Conservation (phyloP, 106 monocot genomes). For the Iris macrosiphon region DNA sequence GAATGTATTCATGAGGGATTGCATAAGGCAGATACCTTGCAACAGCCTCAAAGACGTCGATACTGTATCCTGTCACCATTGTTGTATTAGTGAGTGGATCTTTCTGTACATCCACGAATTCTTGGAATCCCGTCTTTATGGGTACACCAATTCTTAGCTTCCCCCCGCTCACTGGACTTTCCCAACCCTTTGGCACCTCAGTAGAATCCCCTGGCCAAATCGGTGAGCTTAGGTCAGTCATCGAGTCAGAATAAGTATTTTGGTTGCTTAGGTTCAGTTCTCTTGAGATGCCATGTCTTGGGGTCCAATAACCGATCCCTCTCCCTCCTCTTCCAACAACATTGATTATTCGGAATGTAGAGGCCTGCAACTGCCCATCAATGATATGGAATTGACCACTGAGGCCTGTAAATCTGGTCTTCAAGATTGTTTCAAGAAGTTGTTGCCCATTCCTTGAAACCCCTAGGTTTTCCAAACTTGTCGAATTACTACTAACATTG, state of each 20-base stretch:
- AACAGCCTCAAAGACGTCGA: conserved; percentile 42
- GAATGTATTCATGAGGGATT: conserved; percentile 27
- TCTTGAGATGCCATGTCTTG: conserved; percentile 10
- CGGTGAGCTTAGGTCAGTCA: not conserved
- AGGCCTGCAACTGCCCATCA: conserved; percentile 15
- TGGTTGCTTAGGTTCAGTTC: not conserved
- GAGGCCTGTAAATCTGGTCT: conserved; percentile 17
- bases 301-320: conserved; percentile 38
- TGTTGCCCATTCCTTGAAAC: conserved; percentile 7
- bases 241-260: not conserved
- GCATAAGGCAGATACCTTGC: conserved; percentile 20
- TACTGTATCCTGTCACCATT: conserved; percentile 18
- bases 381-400: conserved; percentile 31
- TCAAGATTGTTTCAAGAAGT: conserved; percentile 20
- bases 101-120: conserved; percentile 11
- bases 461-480: conserved; percentile 1
- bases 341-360: conserved; percentile 43
- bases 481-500: no score
- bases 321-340: conserved; percentile 11
- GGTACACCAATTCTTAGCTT: conserved; percentile 28
- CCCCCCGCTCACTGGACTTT: conserved; percentile 16
- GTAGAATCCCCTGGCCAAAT: conserved; percentile 34
- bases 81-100: conserved; percentile 13
- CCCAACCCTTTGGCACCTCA: conserved; percentile 20
- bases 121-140: conserved; percentile 10